Conservation (phyloP, 768 basidiomycete species). For the Leccinum aurantiacum region DNA sequence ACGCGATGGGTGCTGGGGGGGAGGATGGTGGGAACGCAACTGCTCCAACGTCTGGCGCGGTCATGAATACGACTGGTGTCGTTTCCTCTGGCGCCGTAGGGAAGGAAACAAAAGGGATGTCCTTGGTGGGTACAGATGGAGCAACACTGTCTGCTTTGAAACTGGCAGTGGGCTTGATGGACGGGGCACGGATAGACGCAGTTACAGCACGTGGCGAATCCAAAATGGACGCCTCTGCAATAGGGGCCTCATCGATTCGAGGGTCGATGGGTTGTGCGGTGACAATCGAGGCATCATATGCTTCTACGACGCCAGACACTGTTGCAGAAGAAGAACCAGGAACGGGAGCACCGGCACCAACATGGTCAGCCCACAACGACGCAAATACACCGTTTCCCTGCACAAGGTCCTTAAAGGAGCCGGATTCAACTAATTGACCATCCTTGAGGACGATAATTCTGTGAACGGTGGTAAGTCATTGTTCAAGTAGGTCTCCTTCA, state of each 20-base stretch:
- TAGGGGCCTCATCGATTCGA: constrained; percentile 23
- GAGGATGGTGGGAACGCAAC: constrained; percentile 39
- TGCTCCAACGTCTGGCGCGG: constrained; percentile 18
- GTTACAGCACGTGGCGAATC: constrained; percentile 20
- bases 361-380: constrained; percentile 86
- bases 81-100: constrained; percentile 28
- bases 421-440: constrained; percentile 83
- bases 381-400: constrained; percentile 72
- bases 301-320: constrained; percentile 27
- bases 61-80: constrained; percentile 11
- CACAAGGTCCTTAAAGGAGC: constrained; percentile 76
- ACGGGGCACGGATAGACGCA: constrained; percentile 18
- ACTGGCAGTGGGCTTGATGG: constrained; percentile 25
- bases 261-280: constrained; percentile 18
- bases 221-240: background rate
- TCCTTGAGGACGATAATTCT: constrained; percentile 92
- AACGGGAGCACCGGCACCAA: constrained; percentile 52
- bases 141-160: constrained; percentile 24
- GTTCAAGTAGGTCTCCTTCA: background rate
- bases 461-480: constrained; percentile 6
- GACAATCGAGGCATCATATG: constrained; percentile 25
- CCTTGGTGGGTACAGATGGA: constrained; percentile 30
- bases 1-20: constrained; percentile 35
- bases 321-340: constrained; percentile 31
- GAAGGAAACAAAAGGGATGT: constrained; percentile 34